These are phyloP conservation scores for Basipetospora sp. DNA, from an alignment of 2,329 filamentous ascomycete species.

Conservation along the genomic window DNA sequence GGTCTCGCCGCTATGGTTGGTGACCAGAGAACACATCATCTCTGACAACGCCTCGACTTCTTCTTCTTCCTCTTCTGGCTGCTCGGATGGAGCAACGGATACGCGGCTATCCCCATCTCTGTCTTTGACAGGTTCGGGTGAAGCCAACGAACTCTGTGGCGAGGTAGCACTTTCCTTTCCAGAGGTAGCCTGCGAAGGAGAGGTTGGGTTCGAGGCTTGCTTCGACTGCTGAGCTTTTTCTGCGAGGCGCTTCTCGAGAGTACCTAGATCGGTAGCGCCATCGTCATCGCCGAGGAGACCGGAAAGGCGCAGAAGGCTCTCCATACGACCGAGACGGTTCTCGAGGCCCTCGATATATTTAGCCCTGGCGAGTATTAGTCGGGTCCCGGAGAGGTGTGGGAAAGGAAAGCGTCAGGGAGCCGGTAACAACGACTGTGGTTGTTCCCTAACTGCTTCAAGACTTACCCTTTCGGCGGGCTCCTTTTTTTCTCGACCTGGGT, in stretches of 20 bases:
- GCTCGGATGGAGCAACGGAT: slow-evolving; percentile 12
- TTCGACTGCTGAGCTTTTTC: slow-evolving; percentile 41
- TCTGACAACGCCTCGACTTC: slow-evolving; percentile 83
- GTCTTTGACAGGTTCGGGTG: slow-evolving; percentile 32
- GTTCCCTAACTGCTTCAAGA: too few relatives aligned
- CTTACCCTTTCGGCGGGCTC: slow-evolving; percentile 92
- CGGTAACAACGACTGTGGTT: slow-evolving; percentile 16
- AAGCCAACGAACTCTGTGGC: slow-evolving; percentile 39
- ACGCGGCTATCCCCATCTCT: slow-evolving; percentile 20
- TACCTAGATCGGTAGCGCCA: slow-evolving; percentile 74
- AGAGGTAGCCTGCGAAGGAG: slow-evolving; percentile 33
- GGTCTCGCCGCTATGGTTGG: slow-evolving; percentile 86
- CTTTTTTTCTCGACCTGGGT: slow-evolving; percentile 98
- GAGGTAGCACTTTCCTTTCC: slow-evolving; percentile 27
- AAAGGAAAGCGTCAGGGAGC: too few relatives aligned
- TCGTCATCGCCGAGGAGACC: slow-evolving; percentile 74
- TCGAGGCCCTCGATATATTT: slow-evolving; percentile 97
- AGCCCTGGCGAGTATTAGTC: slow-evolving; percentile 39
- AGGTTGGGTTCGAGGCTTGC: slow-evolving; percentile 36
- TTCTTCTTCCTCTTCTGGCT: slow-evolving; percentile 37
- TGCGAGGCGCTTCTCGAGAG: slow-evolving; percentile 61
- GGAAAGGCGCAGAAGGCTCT: slow-evolving; percentile 73
- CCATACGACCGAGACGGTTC: slow-evolving; percentile 89
- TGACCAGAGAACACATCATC: slow-evolving; percentile 97
- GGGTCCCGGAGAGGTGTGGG: background rate